phyloP scores from a whole-genome alignment of 106 monocot genomes.

The Dioscorea zingiberensis region DNA sequence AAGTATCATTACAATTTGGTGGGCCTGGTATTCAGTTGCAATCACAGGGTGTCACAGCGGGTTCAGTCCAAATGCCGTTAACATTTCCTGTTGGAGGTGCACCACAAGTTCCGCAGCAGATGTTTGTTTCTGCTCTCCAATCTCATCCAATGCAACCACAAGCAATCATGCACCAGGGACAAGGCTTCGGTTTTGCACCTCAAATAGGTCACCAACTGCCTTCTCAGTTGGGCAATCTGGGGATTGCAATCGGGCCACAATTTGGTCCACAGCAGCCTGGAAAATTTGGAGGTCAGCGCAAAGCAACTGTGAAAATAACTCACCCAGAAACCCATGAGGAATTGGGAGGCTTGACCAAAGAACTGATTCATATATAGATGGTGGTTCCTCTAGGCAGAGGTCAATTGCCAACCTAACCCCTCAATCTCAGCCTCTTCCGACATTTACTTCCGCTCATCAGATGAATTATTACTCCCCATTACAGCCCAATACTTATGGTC shows the following conservation, averaged over 20 bases:
- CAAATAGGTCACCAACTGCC: conserved; percentile 49
- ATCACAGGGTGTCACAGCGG: conserved; percentile 8
- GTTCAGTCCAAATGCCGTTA: conserved; percentile 54
- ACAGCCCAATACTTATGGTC: conserved; percentile 33
- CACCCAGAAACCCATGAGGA: conserved; percentile 86
- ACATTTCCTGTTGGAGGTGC: conserved; percentile 35
- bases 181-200: conserved; percentile 48
- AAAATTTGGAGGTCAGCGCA: conserved; percentile 29
- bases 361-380: conserved; percentile 23
- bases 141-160: conserved; percentile 52
- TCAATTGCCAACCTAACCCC: conserved; percentile 16
- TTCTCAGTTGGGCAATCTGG: conserved; percentile 47
- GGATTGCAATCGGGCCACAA: conserved; percentile 17
- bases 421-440: conserved; percentile 35
- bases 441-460: conserved; percentile 24
- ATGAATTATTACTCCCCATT: conserved; percentile 28
- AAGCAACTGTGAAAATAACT: conserved; percentile 72
- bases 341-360: conserved; percentile 63
- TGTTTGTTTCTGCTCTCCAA: conserved; percentile 55
- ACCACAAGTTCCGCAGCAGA: conserved; percentile 49
- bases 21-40: conserved; percentile 16
- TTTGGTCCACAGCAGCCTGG: conserved; percentile 34
- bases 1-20: conserved; percentile 57
- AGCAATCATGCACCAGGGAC: conserved; percentile 64
- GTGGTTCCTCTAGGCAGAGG: conserved; percentile 26